Percentiles rank a stretch among this genome's conserved stretches.
These are phyloP conservation scores for Penicillium robsamsonii DNA, from an alignment of 495 filamentous ascomycete species.

Conservation along the genomic window DNA sequence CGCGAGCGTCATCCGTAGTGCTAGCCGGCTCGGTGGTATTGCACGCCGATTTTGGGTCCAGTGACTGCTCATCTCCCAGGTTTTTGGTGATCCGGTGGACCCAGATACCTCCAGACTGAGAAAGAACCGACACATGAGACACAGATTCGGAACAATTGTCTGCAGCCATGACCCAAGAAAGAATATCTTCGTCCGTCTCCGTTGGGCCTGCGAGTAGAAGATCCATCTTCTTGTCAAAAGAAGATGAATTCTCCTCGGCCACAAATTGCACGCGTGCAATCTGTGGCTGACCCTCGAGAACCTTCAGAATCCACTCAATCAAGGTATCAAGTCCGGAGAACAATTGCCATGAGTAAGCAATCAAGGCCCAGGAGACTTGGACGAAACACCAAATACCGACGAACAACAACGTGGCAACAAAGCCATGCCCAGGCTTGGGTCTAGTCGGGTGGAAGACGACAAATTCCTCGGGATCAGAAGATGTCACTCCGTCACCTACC, in stretches of 20 bases:
- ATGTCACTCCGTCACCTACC: not conserved
- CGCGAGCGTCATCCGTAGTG: not conserved
- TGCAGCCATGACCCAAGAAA: not conserved
- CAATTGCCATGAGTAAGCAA: not conserved
- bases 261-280: constrained; percentile 2
- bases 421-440: not conserved
- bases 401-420: not conserved
- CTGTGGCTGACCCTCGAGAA: not conserved
- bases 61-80: not conserved
- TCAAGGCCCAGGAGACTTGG: not conserved
- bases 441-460: not conserved
- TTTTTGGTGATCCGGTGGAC: not conserved
- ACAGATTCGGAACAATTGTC: not conserved
- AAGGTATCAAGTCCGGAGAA: not conserved
- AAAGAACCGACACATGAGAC: not conserved
- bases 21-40: not conserved
- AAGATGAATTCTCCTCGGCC: not conserved
- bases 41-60: not conserved
- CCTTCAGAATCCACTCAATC: not conserved
- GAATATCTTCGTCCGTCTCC: not conserved
- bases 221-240: not conserved
- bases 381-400: not conserved
- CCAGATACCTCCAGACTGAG: not conserved
- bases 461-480: not conserved
- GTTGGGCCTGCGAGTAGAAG: not conserved